Conservation (phyloP, 345 rosid species). For the Bruguiera gymnorhiza region DNA sequence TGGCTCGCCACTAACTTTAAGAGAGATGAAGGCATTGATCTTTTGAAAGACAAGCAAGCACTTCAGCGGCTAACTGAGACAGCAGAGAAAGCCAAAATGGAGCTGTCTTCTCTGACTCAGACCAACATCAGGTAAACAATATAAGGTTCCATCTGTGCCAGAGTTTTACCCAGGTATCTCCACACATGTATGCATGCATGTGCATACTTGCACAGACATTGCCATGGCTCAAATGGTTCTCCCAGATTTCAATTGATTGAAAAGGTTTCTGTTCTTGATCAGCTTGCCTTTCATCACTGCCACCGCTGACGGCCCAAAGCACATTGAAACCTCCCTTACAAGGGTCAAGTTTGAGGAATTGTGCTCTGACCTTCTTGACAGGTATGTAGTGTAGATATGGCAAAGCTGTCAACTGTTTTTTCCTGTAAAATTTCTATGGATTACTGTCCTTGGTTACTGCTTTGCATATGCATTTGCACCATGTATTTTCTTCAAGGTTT, state of each 20-base stretch:
- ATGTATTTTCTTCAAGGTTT: neutral
- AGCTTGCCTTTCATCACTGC: slow-evolving; percentile 99
- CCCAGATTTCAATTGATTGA: neutral
- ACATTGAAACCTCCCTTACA: slow-evolving; percentile 87
- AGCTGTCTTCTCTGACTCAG: slow-evolving; percentile 88
- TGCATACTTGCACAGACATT: neutral
- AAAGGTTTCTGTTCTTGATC: slow-evolving; percentile 6
- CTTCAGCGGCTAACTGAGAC: slow-evolving; percentile 93
- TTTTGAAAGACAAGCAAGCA: slow-evolving; percentile 95
- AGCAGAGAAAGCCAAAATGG: slow-evolving; percentile 97
- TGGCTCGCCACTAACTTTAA: slow-evolving; percentile 81
- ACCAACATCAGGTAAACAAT: slow-evolving; percentile 64
- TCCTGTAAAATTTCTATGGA: too few species aligned
- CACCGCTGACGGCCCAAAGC: slow-evolving; percentile 97
- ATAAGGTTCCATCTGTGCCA: neutral
- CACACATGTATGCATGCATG: too few species aligned
- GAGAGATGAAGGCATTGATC: slow-evolving; percentile 91
- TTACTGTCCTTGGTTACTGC: neutral
- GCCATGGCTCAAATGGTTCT: neutral
- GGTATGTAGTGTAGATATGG: slow-evolving; percentile 33
- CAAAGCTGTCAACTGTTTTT: too few species aligned
- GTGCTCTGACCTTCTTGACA: slow-evolving; percentile 86
- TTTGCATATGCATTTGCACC: neutral
- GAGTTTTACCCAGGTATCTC: too few species aligned
- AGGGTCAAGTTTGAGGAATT: slow-evolving; percentile 90